These are phyloP conservation scores for Passiflora organensis DNA, from an alignment of 345 rosid species.

Conservation along the genomic window DNA sequence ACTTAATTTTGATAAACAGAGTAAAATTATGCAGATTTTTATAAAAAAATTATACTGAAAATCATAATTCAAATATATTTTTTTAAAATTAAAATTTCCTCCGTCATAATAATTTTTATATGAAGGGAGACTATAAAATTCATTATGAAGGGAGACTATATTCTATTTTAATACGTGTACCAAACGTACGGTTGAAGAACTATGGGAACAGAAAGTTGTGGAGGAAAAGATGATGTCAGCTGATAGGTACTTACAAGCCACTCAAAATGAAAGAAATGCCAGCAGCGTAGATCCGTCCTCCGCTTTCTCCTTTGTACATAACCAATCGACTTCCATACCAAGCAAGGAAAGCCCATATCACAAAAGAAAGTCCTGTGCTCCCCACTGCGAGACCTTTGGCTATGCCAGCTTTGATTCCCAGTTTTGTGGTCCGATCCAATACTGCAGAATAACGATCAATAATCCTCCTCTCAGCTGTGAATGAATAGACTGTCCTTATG, in stretches of 20 bases:
- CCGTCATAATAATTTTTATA: no score
- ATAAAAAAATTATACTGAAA: no score
- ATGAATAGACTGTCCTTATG: slow-evolving; percentile 67
- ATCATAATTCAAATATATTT: no score
- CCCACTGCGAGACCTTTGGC: slow-evolving; percentile 89
- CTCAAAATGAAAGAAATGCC: slow-evolving; percentile 67
- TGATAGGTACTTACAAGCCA: slow-evolving; percentile 64
- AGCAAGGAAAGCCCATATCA: slow-evolving; percentile 86
- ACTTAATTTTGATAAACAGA: no score
- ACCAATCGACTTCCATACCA: slow-evolving; percentile 88
- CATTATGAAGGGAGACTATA: no score
- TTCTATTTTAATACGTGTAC: no score
- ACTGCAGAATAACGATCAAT: slow-evolving; percentile 50
- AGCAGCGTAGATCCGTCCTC: slow-evolving; percentile 79
- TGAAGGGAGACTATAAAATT: no score
- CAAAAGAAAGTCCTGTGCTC: slow-evolving; percentile 70
- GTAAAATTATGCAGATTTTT: no score
- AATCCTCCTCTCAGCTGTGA: slow-evolving; percentile 65
- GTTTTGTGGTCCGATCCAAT: slow-evolving; percentile 48
- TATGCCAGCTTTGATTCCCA: slow-evolving; percentile 67
- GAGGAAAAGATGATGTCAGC: no score
- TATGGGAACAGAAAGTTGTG: no score
- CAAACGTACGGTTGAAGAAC: no score
- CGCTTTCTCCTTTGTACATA: slow-evolving; percentile 76
- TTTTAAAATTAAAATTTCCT: no score